These are phyloP conservation scores for Mortierella hygrophila DNA, from an alignment of 192 early-diverging fungal genomes.

Conservation along the genomic window DNA sequence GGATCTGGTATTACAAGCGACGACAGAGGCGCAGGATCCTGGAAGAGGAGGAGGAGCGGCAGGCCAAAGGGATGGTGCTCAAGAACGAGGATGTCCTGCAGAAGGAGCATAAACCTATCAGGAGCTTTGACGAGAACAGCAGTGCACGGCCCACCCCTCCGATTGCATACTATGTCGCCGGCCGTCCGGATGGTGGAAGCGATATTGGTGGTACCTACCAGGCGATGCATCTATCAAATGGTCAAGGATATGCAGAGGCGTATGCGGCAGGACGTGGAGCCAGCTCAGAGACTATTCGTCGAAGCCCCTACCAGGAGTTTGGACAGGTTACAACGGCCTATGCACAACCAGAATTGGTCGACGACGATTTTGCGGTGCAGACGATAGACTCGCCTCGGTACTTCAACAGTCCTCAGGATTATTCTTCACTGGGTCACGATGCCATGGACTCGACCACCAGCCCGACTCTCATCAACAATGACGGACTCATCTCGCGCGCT, in stretches of 20 bases:
- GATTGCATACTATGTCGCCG: background rate
- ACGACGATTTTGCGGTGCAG: background rate
- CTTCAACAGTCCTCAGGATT: conserved; percentile 25
- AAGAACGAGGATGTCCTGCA: conserved; percentile 48
- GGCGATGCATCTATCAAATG: background rate
- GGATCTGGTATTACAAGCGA: conserved; percentile 24
- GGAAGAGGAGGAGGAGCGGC: conserved; percentile 43
- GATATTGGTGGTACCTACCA: background rate
- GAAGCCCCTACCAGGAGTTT: background rate
- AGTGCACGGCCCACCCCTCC: background rate
- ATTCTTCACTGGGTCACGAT: background rate
- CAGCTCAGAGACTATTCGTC: background rate
- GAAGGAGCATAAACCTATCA: conserved; percentile 24
- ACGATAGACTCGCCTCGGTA: background rate
- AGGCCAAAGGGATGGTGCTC: conserved; percentile 37
- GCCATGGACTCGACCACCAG: background rate
- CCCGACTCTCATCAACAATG: background rate
- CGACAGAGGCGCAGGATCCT: conserved; percentile 2
- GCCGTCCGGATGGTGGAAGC: background rate
- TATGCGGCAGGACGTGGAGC: background rate
- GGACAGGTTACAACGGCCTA: background rate
- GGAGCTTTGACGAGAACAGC: background rate
- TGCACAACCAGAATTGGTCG: conserved; percentile 12
- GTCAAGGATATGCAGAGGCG: background rate
- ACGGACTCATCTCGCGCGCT: background rate